phyloP scores from a whole-genome alignment of 768 basidiomycete species.

The Psilocybe azurescens region DNA sequence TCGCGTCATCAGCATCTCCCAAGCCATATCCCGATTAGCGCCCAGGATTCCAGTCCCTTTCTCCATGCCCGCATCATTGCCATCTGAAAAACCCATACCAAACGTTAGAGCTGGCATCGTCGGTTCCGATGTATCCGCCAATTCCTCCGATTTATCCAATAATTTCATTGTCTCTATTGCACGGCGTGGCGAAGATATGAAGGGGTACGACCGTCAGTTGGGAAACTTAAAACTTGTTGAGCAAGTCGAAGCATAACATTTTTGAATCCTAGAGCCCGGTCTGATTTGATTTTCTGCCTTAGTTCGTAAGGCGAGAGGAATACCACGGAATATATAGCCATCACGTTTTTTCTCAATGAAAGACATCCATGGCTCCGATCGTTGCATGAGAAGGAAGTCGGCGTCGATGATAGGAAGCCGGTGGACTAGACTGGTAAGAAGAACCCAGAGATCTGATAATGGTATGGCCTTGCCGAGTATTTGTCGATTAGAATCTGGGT shows the following conservation, averaged over 20 bases:
- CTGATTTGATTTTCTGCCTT: conserved; percentile 71
- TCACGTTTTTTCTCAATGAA: conserved; percentile 80
- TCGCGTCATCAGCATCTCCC: conserved; percentile 73
- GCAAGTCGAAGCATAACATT: conserved; percentile 74
- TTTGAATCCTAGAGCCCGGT: conserved; percentile 71
- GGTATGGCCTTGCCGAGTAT: conserved; percentile 69
- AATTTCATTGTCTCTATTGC: conserved; percentile 80
- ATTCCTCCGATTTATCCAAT: conserved; percentile 76
- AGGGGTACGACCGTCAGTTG: conserved; percentile 58
- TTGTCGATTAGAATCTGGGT: conserved; percentile 79
- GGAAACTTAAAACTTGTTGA: conserved; percentile 61
- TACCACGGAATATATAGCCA: conserved; percentile 86
- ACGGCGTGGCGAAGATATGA: conserved; percentile 62
- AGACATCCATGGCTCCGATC: conserved; percentile 71
- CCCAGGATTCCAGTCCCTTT: conserved; percentile 78
- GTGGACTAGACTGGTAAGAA: conserved; percentile 77
- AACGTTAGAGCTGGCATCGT: conserved; percentile 69
- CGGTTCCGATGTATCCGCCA: conserved; percentile 70
- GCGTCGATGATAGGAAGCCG: conserved; percentile 81
- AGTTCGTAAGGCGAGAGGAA: conserved; percentile 82
- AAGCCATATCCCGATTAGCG: conserved; percentile 71
- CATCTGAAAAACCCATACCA: conserved; percentile 86
- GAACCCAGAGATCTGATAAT: conserved; percentile 55
- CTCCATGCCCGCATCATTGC: conserved; percentile 66
- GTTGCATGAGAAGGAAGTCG: conserved; percentile 69